A percentile compares a stretch with the other conserved stretches of the same genome.
Conservation (phyloP, 192 early-diverging fungal species). For the Backusella tarrabulga region DNA sequence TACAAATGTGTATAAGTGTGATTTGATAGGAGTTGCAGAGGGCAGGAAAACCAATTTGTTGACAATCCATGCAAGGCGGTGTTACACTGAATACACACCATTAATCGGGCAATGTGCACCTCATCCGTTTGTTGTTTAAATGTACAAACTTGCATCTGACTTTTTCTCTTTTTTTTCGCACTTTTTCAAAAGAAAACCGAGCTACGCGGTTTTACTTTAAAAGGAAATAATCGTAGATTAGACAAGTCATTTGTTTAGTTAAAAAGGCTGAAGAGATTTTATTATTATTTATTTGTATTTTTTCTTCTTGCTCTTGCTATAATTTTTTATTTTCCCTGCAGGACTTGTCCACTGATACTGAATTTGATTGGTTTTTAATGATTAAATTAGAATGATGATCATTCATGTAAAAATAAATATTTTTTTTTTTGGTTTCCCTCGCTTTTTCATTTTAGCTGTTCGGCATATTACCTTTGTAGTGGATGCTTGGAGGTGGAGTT, state of each 20-base stretch:
- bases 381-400: constrained; percentile 8
- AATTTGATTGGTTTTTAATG: constrained; percentile 9
- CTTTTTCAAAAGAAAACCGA: constrained; percentile 8
- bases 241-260: background rate
- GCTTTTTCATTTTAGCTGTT: constrained; percentile 2
- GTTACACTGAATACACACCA: constrained; percentile 8
- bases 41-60: constrained; percentile 7
- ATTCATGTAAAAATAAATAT: background rate
- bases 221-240: background rate
- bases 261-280: background rate
- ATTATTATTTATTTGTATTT: background rate
- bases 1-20: constrained; percentile 1
- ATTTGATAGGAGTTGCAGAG: constrained; percentile 2
- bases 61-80: constrained; percentile 13
- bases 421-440: background rate
- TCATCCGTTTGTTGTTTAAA: background rate
- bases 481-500: background rate
- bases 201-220: background rate
- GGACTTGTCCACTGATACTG: background rate
- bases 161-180: constrained; percentile 13
- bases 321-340: background rate
- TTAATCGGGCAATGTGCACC: background rate
- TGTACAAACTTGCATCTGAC: constrained; percentile 14
- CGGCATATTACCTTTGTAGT: background rate
- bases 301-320: background rate